Base-by-base conservation (phyloP, 208 protist species). In the Crithidia sp. region DNA sequence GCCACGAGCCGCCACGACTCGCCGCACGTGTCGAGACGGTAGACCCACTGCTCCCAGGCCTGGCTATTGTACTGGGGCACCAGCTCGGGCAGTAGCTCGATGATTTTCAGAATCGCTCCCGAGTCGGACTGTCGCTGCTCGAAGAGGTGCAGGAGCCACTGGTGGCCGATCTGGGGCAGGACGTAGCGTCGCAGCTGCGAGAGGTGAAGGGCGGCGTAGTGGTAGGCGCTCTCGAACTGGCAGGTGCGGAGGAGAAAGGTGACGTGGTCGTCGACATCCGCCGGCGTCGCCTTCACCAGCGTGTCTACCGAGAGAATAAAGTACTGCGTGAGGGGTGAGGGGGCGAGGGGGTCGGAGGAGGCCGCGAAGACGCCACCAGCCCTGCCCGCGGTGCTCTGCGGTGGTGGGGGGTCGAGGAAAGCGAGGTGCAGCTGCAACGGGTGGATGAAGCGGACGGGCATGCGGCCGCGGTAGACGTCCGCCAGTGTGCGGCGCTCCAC, bases 21-120 rank as follows among this genome's bases (percentile, higher is more conserved):
- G 5, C 80, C 77, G 36, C 79, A 66, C 57, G 87, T 83, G 67
- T 93, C 87, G 41, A 89, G 82, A 28, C 82, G 62, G 71, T 77
- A 84, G 40, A 95, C 82, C 84, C 88, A 95, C 57, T 77, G 72
- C 77, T 93, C 84, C 88, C 90, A 95, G 67, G 82, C 74, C 2
- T 57, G 64, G 28, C 43, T 71, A 63, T 81, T 76, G 43, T 76
- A 65, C 8, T 47, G 45, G 16, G 69, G 60, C 13, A 83, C 45
- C 14, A 72, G 58, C 40, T 75, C 70, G 4, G 77, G 80, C 50
- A 89, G 74, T 16, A 70, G 73, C 40, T 77, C 73, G 10, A 81
- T 56, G 14, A 83, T 58, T 28, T 73, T 57, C 41, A 72, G 40
- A 43, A 71, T 53, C 12, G 78, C 70, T 49, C 28, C 41, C 2